Conservation (phyloP, 129 eudicot genomes). For the Mikania micrantha region DNA sequence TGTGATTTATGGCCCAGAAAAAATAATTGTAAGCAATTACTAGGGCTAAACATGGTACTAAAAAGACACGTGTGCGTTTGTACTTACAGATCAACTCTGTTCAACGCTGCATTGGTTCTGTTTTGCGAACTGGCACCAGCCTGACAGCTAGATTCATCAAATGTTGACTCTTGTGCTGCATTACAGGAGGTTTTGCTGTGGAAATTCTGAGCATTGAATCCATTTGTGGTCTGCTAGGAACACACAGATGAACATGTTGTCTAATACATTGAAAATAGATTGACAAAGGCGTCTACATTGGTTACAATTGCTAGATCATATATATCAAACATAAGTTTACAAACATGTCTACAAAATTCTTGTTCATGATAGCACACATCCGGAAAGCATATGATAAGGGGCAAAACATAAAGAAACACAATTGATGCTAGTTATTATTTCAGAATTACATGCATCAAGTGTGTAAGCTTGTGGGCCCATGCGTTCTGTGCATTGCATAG, state of each 20-base stretch:
- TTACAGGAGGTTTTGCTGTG: constrained; percentile 4
- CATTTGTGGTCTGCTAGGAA: constrained; percentile 20
- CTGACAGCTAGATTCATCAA: constrained; percentile 22
- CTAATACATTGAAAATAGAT: neutral
- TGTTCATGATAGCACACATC: neutral
- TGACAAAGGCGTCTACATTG: neutral
- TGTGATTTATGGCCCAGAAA: neutral
- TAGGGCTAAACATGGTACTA: neutral
- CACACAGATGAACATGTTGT: neutral
- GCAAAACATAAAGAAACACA: too few relatives aligned
- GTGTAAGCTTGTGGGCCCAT: neutral
- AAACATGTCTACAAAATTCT: neutral
- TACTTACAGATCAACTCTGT: constrained; percentile 75
- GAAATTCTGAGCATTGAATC: constrained; percentile 4
- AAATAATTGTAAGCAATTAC: neutral
- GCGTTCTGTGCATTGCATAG: too few relatives aligned
- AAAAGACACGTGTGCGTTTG: neutral
- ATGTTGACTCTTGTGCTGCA: constrained; percentile 12
- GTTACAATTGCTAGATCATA: constrained; percentile 3
- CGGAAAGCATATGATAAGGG: neutral
- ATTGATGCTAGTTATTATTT: too few relatives aligned
- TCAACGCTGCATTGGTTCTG: constrained; percentile 37
- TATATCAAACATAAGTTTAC: neutral
- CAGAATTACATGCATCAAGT: neutral
- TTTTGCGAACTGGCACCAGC: constrained; percentile 21